Evolutionary conservation across 306 rosid species (phyloP), one percentile per base, ranked within the genome.

Genomic region (Quercus mongolica): DNA sequence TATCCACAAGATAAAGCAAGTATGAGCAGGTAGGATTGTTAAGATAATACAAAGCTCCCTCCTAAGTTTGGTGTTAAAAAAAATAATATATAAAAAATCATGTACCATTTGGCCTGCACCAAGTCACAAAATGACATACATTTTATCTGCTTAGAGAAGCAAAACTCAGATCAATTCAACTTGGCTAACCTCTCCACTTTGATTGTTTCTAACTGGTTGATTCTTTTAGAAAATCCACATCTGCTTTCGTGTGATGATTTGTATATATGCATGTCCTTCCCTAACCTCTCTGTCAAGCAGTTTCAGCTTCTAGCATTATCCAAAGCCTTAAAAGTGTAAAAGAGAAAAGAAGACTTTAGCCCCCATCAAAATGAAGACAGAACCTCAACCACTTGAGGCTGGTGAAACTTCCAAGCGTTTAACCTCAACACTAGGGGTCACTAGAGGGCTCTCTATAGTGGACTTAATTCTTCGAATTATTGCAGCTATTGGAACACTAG

Each of bases 391-490:
- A 41, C 33, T 72, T 26, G 76, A 52, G 54, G 79, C 73, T 26
- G 67, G 81, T 8, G 54, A 76, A 31, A 38, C 76, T 38, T 77
- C 77, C 25, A 84, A 56, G 71, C 30, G 33, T 4, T 30, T 23
- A 52, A 20, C 73, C 15, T 56, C 73, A 19, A 79, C 68, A 15
- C 12, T 13, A 19, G 23, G 59, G 44, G n/a, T 33, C 31, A 76
- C 10, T 56, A 76, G 72, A 80, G 73, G 67, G 54, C 75, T 84
- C 6, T 80, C 74, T 8, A 49, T 56, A 33, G 4, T 84, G 14
- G 87, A 84, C 70, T 76, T 80, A 30, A 28, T 73, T 71, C 67
- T 84, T 73, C 68, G 84, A 58, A 20, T 65, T 44, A 11, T 57
- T 49, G 84, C 84, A 19, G 51, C 46, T n/a, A 3, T 76, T 25